A percentile compares a stretch with the other conserved stretches of the same genome.
These are phyloP conservation scores for Pichia nakasei DNA, from an alignment of 805 yeast species.

Conservation along the genomic window DNA sequence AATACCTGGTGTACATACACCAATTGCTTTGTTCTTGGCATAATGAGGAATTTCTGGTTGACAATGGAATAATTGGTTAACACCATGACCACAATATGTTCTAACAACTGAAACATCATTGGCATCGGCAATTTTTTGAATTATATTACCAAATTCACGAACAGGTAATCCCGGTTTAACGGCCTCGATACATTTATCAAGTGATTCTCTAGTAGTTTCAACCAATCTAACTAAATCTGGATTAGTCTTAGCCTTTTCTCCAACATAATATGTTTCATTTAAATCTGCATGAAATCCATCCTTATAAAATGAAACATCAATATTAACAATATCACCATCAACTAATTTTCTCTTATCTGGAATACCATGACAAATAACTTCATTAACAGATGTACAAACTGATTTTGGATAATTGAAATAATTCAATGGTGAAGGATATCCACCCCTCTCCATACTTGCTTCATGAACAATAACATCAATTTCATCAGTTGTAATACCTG, in stretches of 20 bases:
- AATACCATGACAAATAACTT: constrained; percentile 93
- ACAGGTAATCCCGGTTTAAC: constrained; percentile 91
- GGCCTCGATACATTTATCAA: constrained; percentile 70
- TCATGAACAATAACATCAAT: constrained; percentile 79
- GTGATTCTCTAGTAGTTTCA: constrained; percentile 82
- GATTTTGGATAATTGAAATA: constrained; percentile 91
- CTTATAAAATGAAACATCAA: constrained; percentile 79
- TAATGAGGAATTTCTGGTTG: constrained; percentile 93
- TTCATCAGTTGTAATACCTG: constrained; percentile 92
- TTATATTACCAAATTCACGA: constrained; percentile 78
- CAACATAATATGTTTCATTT: constrained; percentile 95
- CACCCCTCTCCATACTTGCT: constrained; percentile 80
- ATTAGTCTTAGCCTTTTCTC: constrained; percentile 74
- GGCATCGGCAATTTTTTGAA: constrained; percentile 76
- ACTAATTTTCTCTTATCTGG: constrained; percentile 82
- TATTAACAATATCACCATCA: constrained; percentile 91
- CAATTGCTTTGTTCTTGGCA: constrained; percentile 86
- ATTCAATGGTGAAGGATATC: constrained; percentile 92
- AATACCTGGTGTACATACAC: constrained; percentile 92
- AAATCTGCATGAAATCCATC: constrained; percentile 90
- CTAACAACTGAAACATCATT: constrained; percentile 81
- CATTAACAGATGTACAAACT: constrained; percentile 89
- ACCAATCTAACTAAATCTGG: constrained; percentile 81
- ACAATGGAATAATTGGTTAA: constrained; percentile 77
- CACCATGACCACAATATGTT: constrained; percentile 92